Evolutionary conservation across 768 basidiomycete genomes (phyloP).

Genomic region (Lactarius tabidus): DNA sequence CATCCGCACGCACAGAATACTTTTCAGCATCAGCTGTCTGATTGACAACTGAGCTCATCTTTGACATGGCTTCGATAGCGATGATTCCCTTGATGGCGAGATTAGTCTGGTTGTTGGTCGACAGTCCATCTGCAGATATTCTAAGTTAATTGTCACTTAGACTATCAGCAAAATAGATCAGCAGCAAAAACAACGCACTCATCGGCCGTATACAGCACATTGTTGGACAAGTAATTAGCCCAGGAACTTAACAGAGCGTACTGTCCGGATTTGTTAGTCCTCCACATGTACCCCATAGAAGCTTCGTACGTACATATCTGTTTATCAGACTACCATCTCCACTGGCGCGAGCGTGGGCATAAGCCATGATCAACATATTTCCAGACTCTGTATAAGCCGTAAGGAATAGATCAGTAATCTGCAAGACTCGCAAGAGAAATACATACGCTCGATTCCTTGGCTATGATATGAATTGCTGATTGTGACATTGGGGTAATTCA

Average conservation of each 20-base stretch:
- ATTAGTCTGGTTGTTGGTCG: constrained; percentile 55
- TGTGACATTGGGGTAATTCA: constrained; percentile 12
- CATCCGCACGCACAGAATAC: constrained; percentile 28
- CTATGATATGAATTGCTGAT: not conserved
- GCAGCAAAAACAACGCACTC: constrained; percentile 49
- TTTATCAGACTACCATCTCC: constrained; percentile 29
- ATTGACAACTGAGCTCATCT: constrained; percentile 39
- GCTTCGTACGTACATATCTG: constrained; percentile 22
- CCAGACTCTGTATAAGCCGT: constrained; percentile 28
- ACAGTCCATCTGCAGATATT: constrained; percentile 12
- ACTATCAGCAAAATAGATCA: constrained; percentile 30
- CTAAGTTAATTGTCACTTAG: constrained; percentile 10
- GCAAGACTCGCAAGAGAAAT: too few relatives aligned
- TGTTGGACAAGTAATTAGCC: constrained; percentile 31
- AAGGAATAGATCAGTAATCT: too few relatives aligned
- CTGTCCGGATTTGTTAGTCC: constrained; percentile 18
- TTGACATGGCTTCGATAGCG: constrained; percentile 60
- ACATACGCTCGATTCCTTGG: constrained; percentile 11
- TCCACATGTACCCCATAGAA: not conserved
- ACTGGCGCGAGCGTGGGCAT: constrained; percentile 29
- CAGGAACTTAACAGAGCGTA: constrained; percentile 31
- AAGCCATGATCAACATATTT: constrained; percentile 36
- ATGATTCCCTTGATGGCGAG: constrained; percentile 68
- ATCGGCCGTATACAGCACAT: constrained; percentile 48
- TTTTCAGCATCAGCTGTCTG: constrained; percentile 23